Evolutionary conservation across 805 yeast species (phyloP).

Genomic region (Suhomyces tanzawaensis): DNA sequence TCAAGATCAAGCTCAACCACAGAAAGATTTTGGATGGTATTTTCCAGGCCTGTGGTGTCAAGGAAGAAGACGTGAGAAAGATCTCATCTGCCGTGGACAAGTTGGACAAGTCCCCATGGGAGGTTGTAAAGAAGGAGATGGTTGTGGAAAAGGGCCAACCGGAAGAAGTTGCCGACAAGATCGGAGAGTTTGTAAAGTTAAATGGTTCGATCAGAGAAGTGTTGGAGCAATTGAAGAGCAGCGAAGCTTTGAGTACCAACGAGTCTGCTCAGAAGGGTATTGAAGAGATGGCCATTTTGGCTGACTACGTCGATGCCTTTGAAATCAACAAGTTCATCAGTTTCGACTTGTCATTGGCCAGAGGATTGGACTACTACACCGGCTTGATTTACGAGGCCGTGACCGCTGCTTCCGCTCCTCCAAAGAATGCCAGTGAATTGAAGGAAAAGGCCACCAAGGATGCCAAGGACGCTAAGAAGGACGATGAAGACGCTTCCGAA

Average conservation of each 20-base stretch:
- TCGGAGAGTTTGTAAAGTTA: conserved; percentile 86
- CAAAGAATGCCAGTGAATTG: conserved; percentile 68
- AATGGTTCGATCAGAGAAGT: conserved; percentile 73
- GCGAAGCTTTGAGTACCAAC: conserved; percentile 58
- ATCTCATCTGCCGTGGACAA: conserved; percentile 96
- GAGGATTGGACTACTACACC: conserved; percentile 97
- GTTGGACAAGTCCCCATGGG: conserved; percentile 95
- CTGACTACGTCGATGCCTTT: conserved; percentile 80
- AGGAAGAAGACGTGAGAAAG: conserved; percentile 89
- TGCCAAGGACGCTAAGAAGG: conserved; percentile 39
- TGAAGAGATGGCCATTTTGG: conserved; percentile 71
- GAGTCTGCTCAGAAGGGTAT: conserved; percentile 79
- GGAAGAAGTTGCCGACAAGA: conserved; percentile 87
- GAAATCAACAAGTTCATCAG: conserved; percentile 65
- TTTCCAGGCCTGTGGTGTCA: conserved; percentile 91
- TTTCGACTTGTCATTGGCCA: conserved; percentile 91
- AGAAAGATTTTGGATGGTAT: conserved; percentile 95
- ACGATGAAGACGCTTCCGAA: conserved; percentile 90
- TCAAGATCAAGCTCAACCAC: conserved; percentile 91
- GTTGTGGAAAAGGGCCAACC: conserved; percentile 85
- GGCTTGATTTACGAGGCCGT: conserved; percentile 97
- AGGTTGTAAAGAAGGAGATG: conserved; percentile 88
- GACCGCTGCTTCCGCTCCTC: conserved; percentile 95
- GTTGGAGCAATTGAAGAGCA: conserved; percentile 52
- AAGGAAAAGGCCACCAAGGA: conserved; percentile 43